Conservation (phyloP, 345 rosid genomes). For the Turritis glabra region DNA sequence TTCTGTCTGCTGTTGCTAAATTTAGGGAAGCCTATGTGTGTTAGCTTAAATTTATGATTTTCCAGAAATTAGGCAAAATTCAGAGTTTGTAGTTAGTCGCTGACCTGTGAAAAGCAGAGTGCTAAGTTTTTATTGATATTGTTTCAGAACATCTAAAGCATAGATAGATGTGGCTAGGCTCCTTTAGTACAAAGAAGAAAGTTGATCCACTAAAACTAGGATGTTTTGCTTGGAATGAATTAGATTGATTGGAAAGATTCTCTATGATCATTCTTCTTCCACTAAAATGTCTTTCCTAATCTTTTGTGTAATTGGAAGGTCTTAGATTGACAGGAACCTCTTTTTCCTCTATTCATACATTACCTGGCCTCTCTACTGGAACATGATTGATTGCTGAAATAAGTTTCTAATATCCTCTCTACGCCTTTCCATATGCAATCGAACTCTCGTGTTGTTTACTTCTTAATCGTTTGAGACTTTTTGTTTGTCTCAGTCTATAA, state of each 20-base stretch:
- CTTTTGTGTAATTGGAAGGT: neutral
- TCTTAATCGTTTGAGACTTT: too few species aligned
- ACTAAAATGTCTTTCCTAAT: neutral
- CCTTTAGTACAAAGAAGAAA: neutral
- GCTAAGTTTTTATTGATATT: neutral
- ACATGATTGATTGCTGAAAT: neutral
- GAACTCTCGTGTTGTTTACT: too few species aligned
- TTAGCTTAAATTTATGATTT: neutral
- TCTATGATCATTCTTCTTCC: neutral
- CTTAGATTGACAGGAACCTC: neutral
- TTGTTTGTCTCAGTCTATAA: too few species aligned
- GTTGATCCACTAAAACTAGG: neutral
- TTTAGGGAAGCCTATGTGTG: neutral
- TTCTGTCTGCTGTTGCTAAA: neutral
- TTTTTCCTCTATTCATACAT: neutral
- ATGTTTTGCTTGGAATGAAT: neutral
- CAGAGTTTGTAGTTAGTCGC: neutral
- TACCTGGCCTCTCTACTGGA: neutral
- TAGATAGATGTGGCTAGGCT: constrained; percentile 4
- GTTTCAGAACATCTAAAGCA: neutral
- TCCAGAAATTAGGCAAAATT: neutral
- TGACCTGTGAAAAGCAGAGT: neutral
- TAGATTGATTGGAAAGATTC: neutral
- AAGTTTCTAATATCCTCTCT: neutral
- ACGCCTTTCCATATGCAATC: neutral